phyloP scores from a whole-genome alignment of 345 rosid species.

The Pugionium cornutum region DNA sequence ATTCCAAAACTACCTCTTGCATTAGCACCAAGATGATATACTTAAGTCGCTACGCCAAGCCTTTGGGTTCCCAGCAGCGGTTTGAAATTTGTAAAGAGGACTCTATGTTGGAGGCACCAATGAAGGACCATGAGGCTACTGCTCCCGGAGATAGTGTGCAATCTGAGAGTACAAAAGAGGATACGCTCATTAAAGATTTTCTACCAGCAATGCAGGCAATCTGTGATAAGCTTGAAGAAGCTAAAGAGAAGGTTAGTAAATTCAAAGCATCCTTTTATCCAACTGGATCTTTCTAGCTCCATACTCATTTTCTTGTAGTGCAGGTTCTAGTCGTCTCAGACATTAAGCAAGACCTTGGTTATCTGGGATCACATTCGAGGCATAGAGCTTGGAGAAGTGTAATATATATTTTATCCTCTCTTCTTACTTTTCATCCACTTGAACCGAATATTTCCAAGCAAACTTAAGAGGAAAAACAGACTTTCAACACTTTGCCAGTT shows the following conservation, averaged over 20 bases:
- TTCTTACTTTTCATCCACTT: slow-evolving; percentile 18
- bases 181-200: slow-evolving; percentile 71
- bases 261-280: slow-evolving; percentile 24
- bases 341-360: slow-evolving; percentile 80
- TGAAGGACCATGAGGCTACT: slow-evolving; percentile 43
- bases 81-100: slow-evolving; percentile 69
- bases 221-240: slow-evolving; percentile 79
- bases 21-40: slow-evolving; percentile 62
- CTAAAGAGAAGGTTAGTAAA: slow-evolving; percentile 68
- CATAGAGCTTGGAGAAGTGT: slow-evolving; percentile 91
- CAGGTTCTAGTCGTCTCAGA: slow-evolving; percentile 91
- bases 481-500: not conserved
- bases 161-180: slow-evolving; percentile 51
- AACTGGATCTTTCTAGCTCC: slow-evolving; percentile 22
- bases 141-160: slow-evolving; percentile 41
- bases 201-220: slow-evolving; percentile 79
- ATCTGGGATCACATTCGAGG: slow-evolving; percentile 53
- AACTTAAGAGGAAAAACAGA: slow-evolving; percentile 20
- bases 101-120: slow-evolving; percentile 35
- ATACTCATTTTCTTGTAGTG: slow-evolving; percentile 46
- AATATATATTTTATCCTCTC: slow-evolving; percentile 28
- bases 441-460: slow-evolving; percentile 4
- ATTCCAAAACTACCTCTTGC: slow-evolving; percentile 53
- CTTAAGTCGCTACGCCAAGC: slow-evolving; percentile 75
- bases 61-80: slow-evolving; percentile 70